These are phyloP conservation scores for Pyricularia grisea DNA, from an alignment of 2,329 filamentous ascomycete genomes.

Conservation along the genomic window DNA sequence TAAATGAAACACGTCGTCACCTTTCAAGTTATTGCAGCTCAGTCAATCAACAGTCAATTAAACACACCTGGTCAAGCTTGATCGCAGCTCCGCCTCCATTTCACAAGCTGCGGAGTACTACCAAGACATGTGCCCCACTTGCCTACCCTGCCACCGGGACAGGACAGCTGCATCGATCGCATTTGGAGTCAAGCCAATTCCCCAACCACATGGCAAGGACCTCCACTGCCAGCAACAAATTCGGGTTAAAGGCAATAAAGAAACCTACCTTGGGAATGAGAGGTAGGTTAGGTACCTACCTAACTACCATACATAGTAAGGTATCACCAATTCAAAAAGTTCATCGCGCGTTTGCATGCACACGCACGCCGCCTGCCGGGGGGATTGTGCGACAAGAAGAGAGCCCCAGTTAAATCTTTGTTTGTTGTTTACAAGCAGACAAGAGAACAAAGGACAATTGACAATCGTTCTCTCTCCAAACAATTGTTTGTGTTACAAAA, in stretches of 20 bases:
- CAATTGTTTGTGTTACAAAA: not conserved
- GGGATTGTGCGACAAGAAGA: not conserved
- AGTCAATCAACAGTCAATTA: too few relatives aligned
- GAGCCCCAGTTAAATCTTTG: not conserved
- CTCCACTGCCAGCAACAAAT: not conserved
- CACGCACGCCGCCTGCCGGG: not conserved
- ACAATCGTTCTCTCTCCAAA: not conserved
- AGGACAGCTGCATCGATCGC: not conserved
- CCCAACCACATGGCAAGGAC: not conserved
- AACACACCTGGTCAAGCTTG: too few relatives aligned
- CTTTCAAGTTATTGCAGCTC: too few relatives aligned
- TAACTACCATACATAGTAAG: not conserved
- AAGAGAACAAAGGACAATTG: not conserved
- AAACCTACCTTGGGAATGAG: too few relatives aligned
- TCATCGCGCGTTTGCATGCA: not conserved
- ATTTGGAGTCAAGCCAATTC: not conserved
- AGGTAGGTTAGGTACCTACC: not conserved
- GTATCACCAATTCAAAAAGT: not conserved
- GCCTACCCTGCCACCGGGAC: not conserved
- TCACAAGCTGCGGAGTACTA: not conserved
- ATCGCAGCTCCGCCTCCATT: not conserved
- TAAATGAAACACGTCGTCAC: too few relatives aligned
- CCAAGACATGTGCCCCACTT: not conserved
- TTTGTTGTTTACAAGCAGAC: not conserved
- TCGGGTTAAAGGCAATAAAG: not conserved